Conservation (phyloP, 192 early-diverging fungal species). For the Dimargaris cristalligena region DNA sequence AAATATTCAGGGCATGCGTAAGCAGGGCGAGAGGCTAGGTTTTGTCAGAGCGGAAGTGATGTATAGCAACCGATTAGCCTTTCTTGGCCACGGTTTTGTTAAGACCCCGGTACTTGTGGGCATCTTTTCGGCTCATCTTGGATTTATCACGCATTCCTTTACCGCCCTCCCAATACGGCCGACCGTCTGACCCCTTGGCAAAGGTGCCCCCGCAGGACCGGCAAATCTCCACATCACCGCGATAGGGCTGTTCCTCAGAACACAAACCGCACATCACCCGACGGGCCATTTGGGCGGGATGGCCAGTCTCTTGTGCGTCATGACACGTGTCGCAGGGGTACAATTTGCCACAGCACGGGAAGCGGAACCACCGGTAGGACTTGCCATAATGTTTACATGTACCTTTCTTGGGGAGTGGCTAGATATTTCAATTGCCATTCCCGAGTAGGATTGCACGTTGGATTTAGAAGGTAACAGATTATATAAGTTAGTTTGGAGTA, state of each 20-base stretch:
- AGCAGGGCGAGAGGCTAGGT: too few species aligned
- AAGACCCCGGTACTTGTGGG: conserved; percentile 38
- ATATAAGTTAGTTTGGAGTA: too few species aligned
- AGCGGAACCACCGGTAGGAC: conserved; percentile 81
- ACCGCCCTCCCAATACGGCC: conserved; percentile 84
- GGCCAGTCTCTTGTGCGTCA: conserved; percentile 53
- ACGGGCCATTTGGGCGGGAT: conserved; percentile 49
- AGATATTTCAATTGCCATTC: background rate
- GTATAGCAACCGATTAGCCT: background rate
- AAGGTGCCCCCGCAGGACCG: conserved; percentile 46
- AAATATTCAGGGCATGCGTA: too few species aligned
- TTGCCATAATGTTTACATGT: conserved; percentile 73
- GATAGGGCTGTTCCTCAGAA: conserved; percentile 54
- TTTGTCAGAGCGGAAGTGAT: background rate
- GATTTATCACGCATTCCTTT: conserved; percentile 55
- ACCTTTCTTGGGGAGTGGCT: conserved; percentile 57
- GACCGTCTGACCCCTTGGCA: conserved; percentile 27
- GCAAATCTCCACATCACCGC: conserved; percentile 28
- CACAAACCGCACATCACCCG: conserved; percentile 77
- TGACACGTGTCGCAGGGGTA: conserved; percentile 78
- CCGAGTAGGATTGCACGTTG: too few species aligned
- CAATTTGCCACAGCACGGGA: conserved; percentile 74
- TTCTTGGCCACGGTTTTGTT: conserved; percentile 31
- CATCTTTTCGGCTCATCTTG: conserved; percentile 62
- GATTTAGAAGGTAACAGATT: conserved; percentile 13